phyloP scores from a whole-genome alignment of 306 rosid species.

The Cucurbita ficifolia region DNA sequence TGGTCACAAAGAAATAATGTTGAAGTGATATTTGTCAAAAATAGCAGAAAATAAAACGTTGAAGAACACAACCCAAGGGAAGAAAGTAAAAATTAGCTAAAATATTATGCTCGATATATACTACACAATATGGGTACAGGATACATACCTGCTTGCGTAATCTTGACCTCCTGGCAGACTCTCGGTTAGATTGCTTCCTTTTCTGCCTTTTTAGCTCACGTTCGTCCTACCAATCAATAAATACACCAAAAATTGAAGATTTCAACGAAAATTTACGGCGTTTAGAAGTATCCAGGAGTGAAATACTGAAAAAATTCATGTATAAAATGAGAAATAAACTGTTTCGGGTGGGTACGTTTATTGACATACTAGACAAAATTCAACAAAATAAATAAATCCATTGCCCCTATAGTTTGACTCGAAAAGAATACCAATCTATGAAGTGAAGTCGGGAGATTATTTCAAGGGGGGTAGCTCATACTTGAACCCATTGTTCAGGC shows the following conservation, averaged over 20 bases:
- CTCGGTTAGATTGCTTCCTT: slow-evolving; percentile 95
- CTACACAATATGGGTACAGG: background rate
- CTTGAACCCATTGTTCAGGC: slow-evolving; percentile 83
- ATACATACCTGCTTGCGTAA: slow-evolving; percentile 78
- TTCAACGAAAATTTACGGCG: background rate
- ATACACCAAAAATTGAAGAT: background rate
- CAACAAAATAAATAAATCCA: background rate
- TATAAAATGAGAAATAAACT: background rate
- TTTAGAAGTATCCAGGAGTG: background rate
- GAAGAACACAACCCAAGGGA: background rate
- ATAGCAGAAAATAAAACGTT: background rate
- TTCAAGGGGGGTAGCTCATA: slow-evolving; percentile 11
- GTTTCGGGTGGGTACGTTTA: background rate
- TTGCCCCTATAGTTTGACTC: background rate
- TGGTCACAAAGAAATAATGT: background rate
- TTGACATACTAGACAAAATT: background rate
- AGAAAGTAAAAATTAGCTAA: background rate
- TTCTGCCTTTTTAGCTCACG: slow-evolving; percentile 93
- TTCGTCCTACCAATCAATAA: slow-evolving; percentile 50
- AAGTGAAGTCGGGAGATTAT: background rate
- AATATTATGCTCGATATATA: background rate
- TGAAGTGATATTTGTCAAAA: background rate
- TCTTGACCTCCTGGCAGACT: slow-evolving; percentile 97
- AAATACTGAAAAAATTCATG: background rate
- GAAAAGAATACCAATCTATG: background rate